These are phyloP conservation scores for Cubamyces sp. DNA, from an alignment of 768 basidiomycete species.

Conservation along the genomic window DNA sequence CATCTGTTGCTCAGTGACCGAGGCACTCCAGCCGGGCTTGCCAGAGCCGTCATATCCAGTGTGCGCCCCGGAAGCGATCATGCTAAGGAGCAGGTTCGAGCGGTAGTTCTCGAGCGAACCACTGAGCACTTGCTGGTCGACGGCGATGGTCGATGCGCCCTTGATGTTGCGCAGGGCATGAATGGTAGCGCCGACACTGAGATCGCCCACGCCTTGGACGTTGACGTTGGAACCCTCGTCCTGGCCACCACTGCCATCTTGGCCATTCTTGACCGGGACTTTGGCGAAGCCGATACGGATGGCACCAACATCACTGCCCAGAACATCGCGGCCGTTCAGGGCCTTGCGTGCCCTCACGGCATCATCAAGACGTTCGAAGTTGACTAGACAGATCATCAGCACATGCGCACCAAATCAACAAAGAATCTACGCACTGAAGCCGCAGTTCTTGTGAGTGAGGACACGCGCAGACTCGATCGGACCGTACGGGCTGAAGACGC, in stretches of 20 bases:
- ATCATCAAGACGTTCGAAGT: conserved; percentile 97
- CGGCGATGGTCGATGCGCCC: conserved; percentile 90
- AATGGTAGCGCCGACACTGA: conserved; percentile 88
- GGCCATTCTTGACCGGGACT: conserved; percentile 89
- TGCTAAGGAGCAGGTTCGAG: conserved; percentile 86
- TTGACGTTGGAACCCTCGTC: conserved; percentile 69
- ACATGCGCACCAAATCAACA: neutral
- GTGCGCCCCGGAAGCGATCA: conserved; percentile 80
- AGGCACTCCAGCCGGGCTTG: conserved; percentile 69
- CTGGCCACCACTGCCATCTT: conserved; percentile 58
- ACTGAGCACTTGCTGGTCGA: conserved; percentile 91
- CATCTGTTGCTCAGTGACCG: conserved; percentile 95
- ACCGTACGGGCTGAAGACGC: conserved; percentile 96
- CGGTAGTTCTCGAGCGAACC: conserved; percentile 95
- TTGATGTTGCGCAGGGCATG: conserved; percentile 86
- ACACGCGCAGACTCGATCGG: conserved; percentile 97
- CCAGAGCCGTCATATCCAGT: conserved; percentile 57
- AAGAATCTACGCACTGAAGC: conserved; percentile 64
- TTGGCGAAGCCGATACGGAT: conserved; percentile 97
- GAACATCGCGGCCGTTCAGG: conserved; percentile 92
- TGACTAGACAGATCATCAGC: conserved; percentile 55
- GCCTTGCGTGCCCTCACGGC: conserved; percentile 95
- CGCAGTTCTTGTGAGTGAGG: conserved; percentile 96
- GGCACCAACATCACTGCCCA: conserved; percentile 95
- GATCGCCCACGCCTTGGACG: conserved; percentile 81